phyloP scores from a whole-genome alignment of 2,329 filamentous ascomycete species.

The Chrysoporthe cubensis region DNA sequence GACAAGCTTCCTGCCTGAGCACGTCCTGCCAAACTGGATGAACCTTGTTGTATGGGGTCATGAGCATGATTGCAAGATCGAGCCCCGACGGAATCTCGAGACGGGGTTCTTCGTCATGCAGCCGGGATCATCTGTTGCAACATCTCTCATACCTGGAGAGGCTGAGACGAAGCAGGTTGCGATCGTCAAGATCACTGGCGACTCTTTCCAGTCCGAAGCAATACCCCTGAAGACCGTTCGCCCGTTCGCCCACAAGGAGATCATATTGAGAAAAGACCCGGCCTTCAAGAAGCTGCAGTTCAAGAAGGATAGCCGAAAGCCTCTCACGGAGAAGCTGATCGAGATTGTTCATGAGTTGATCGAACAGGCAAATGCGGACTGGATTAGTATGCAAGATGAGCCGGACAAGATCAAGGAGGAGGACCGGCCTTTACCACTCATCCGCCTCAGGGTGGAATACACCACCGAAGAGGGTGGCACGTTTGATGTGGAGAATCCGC shows the following conservation, averaged over 20 bases:
- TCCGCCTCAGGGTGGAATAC: conserved; percentile 90
- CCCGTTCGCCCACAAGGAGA: conserved; percentile 86
- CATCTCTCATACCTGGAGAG: conserved; percentile 87
- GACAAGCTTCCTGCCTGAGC: conserved; percentile 93
- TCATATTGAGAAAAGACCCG: conserved; percentile 75
- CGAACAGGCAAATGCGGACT: conserved; percentile 78
- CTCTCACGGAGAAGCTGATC: conserved; percentile 78
- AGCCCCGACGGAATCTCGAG: conserved; percentile 80
- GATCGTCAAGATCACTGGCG: conserved; percentile 81
- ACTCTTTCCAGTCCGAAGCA: conserved; percentile 77
- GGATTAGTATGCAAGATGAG: conserved; percentile 76
- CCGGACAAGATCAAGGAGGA: conserved; percentile 61
- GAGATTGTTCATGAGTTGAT: conserved; percentile 85
- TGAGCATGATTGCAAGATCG: conserved; percentile 93
- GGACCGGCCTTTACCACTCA: conserved; percentile 74
- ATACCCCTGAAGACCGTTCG: conserved; percentile 86
- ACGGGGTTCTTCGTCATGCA: conserved; percentile 96
- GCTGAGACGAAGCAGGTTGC: conserved; percentile 90
- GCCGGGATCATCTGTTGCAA: conserved; percentile 93
- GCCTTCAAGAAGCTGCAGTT: conserved; percentile 78
- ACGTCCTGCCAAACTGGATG: conserved; percentile 87
- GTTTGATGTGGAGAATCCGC: conserved; percentile 92
- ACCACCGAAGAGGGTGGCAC: conserved; percentile 81
- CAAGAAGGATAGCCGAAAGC: conserved; percentile 79
- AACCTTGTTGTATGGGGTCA: conserved; percentile 93